These are phyloP conservation scores for Phyllosticta citrichinensis DNA, from an alignment of 2,329 filamentous ascomycete genomes.

Conservation along the genomic window DNA sequence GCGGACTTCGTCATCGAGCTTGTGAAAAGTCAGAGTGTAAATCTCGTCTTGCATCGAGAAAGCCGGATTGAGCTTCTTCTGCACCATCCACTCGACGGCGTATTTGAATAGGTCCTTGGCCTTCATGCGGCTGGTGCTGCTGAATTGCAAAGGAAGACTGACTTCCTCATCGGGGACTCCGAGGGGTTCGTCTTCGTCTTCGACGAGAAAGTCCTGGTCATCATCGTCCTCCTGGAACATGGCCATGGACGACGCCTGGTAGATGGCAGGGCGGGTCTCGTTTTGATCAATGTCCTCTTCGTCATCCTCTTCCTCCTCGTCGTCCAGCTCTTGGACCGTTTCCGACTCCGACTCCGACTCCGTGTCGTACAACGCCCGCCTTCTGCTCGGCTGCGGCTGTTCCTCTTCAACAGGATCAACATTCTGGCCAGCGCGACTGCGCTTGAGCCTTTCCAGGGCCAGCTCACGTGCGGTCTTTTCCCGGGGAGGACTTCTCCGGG, in stretches of 20 bases:
- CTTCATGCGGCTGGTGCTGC: constrained; percentile 54
- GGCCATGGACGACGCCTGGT: constrained; percentile 22
- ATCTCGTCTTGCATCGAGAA: constrained; percentile 55
- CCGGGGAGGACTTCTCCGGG: constrained; percentile 11
- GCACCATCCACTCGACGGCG: constrained; percentile 71
- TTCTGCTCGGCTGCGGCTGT: constrained; percentile 14
- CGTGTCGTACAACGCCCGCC: constrained; percentile 15
- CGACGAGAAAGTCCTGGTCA: constrained; percentile 54
- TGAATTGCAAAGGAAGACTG: constrained; percentile 60
- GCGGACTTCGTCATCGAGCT: constrained; percentile 60
- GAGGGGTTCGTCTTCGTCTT: constrained; percentile 47
- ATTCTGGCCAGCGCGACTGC: constrained; percentile 26
- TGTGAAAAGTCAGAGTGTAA: constrained; percentile 59
- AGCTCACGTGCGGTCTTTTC: constrained; percentile 29
- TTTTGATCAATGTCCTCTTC: background rate
- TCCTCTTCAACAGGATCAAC: constrained; percentile 14
- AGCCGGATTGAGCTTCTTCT: constrained; percentile 64
- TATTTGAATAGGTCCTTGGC: constrained; percentile 63
- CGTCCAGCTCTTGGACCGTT: constrained; percentile 14
- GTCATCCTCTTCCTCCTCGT: constrained; percentile 18
- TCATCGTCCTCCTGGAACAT: constrained; percentile 46
- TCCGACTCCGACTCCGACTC: constrained; percentile 14
- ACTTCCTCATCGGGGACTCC: constrained; percentile 45
- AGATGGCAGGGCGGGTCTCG: constrained; percentile 4
- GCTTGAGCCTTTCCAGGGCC: constrained; percentile 36